Evolutionary conservation across 1,139 yeast species (phyloP).

Genomic region (Pichia sp.): DNA sequence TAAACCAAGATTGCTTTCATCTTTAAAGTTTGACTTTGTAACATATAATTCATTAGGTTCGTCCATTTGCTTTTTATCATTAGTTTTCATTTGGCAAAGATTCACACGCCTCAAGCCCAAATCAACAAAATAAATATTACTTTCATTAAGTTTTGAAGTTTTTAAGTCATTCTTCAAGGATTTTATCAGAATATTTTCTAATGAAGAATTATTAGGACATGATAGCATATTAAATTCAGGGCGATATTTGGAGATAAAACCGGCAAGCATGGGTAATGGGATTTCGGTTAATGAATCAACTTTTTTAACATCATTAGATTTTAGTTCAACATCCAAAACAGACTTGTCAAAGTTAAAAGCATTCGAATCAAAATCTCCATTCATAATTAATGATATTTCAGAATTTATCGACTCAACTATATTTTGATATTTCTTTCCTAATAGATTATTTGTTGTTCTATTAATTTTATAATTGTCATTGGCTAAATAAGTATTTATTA

Average conservation of each 20-base stretch:
- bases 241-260: constrained; percentile 46
- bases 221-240: constrained; percentile 48
- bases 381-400: constrained; percentile 12
- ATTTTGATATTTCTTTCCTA: constrained; percentile 1
- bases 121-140: constrained; percentile 20
- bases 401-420: constrained; percentile 4
- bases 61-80: neutral
- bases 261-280: constrained; percentile 38
- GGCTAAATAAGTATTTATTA: constrained; percentile 3
- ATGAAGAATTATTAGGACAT: constrained; percentile 33
- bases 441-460: constrained; percentile 8
- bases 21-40: too few relatives aligned
- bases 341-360: constrained; percentile 3
- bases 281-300: constrained; percentile 4
- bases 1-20: too few relatives aligned
- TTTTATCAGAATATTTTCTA: constrained; percentile 19
- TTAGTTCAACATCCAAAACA: constrained; percentile 4
- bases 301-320: neutral
- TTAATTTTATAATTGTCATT: constrained; percentile 2
- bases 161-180: constrained; percentile 24
- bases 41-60: neutral
- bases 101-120: constrained; percentile 25
- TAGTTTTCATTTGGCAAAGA: constrained; percentile 16
- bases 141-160: constrained; percentile 1
- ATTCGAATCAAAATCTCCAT: constrained; percentile 4